Evolutionary conservation across 345 rosid genomes (phyloP), one percentile per base, ranked within the genome.

Genomic region (Eucalyptus rudis): DNA sequence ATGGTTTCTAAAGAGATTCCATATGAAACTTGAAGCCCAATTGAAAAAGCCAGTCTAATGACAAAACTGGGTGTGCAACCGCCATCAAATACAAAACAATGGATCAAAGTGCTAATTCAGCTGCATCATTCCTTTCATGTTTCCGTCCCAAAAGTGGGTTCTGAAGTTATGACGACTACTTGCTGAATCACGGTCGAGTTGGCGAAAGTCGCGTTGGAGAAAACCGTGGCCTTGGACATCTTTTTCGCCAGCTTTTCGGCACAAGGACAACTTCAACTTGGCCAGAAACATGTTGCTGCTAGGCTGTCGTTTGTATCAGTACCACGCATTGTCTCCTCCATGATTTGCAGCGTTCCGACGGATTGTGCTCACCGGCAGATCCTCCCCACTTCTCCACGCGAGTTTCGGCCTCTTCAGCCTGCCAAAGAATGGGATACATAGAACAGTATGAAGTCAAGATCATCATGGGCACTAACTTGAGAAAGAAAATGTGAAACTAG

Each of bases 381-480:
- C 98, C 96, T 91, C 98, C 97, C 99, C 98, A 97, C 93, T 89
- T 94, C 92, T 83, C 91, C 86, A 95, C 97, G n/a, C n/a, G n/a
- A n/a, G n/a, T n/a, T n/a, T n/a, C n/a, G n/a, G n/a, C n/a, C n/a
- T n/a, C n/a, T n/a, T n/a, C n/a, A n/a, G n/a, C n/a, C n/a, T 95
- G 92, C 87, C 44, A 81, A 54, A 33, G 33, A 27, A 62, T 62
- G 68, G 31, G 33, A 62, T 27, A 3, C 33, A 12, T 6, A 29
- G 31, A 62, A 59, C 31, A 27, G 68, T 13, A 59, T 1, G 68
- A 15, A 56, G n/a, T 33, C 66, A 56, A 13, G 56, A 33, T 80
- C 1, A 13, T 83, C 29, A 88, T 11, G n/a, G 24, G 64, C 47
- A 13, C 54, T 36, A 22, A 47, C 66, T 16, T 19, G 40, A 49